Conservation (phyloP, 2,329 filamentous ascomycete genomes). For the Talaromyces marneffei region DNA sequence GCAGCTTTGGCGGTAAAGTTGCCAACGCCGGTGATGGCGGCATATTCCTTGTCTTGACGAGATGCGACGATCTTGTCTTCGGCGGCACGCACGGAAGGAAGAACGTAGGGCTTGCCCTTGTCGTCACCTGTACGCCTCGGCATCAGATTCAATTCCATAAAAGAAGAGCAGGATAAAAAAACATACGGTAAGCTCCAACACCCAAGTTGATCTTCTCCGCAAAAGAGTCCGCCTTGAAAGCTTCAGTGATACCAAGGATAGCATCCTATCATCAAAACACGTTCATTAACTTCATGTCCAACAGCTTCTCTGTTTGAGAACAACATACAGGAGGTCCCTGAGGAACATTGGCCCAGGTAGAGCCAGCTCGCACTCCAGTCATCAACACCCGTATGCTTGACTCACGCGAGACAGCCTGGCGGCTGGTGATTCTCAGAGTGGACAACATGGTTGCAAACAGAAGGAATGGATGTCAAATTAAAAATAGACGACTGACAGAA, state of each 20-base stretch:
- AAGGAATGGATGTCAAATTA: background rate
- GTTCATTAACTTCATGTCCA: background rate
- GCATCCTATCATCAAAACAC: slow-evolving; percentile 31
- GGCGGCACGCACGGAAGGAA: slow-evolving; percentile 83
- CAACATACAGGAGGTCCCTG: slow-evolving; percentile 89
- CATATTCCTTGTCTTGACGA: slow-evolving; percentile 92
- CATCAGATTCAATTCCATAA: too few relatives aligned
- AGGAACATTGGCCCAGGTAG: slow-evolving; percentile 83
- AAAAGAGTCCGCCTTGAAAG: slow-evolving; percentile 95
- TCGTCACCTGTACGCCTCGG: slow-evolving; percentile 78
- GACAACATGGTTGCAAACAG: slow-evolving; percentile 38
- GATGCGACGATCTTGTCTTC: slow-evolving; percentile 78
- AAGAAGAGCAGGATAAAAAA: background rate
- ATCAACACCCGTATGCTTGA: slow-evolving; percentile 34
- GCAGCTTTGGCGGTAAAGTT: slow-evolving; percentile 91
- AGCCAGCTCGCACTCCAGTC: slow-evolving; percentile 56
- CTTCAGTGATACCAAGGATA: slow-evolving; percentile 71
- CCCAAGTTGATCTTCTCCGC: slow-evolving; percentile 97
- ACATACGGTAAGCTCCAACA: slow-evolving; percentile 85
- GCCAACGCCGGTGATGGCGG: slow-evolving; percentile 92
- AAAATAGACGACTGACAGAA: background rate
- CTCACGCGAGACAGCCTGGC: slow-evolving; percentile 36
- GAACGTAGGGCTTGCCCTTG: slow-evolving; percentile 94
- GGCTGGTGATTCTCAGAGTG: slow-evolving; percentile 41
- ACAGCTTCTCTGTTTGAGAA: slow-evolving; percentile 20